Percentiles rank a stretch among this genome's conserved stretches.
phyloP scores from a whole-genome alignment of 108 stramenopile species.

The Nitzschia sp. region DNA sequence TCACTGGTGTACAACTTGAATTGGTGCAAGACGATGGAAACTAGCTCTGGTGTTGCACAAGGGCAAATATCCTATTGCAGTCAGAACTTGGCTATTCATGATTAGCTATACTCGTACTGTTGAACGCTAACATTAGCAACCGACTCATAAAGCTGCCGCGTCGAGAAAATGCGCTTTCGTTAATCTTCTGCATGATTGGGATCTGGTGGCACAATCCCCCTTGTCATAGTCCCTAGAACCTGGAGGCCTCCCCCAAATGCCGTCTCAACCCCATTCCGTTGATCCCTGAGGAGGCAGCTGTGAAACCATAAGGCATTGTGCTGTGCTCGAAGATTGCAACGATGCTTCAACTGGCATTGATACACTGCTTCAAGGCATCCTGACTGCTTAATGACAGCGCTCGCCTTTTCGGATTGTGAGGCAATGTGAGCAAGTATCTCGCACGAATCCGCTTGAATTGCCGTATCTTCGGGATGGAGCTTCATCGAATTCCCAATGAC shows the following conservation, averaged over 20 bases:
- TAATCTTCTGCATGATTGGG: not conserved
- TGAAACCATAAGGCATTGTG: constrained; percentile 17
- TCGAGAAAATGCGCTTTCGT: too few species aligned
- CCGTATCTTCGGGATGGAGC: constrained; percentile 1
- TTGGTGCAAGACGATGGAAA: not conserved
- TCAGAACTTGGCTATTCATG: too few species aligned
- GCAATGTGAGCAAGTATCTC: constrained; percentile 1
- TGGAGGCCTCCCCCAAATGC: constrained; percentile 17
- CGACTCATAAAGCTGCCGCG: too few species aligned
- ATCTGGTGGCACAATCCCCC: not conserved
- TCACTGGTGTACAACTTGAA: constrained; percentile 6
- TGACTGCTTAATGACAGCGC: not conserved
- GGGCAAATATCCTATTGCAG: too few species aligned
- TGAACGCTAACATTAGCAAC: too few species aligned
- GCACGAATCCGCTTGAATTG: constrained; percentile 14
- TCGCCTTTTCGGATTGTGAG: not conserved
- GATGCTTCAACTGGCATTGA: constrained; percentile 9
- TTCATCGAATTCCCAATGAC: not conserved
- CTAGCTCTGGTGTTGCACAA: too few species aligned
- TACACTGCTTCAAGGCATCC: constrained; percentile 12
- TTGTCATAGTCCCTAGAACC: constrained; percentile 12
- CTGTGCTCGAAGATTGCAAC: not conserved
- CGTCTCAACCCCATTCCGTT: not conserved
- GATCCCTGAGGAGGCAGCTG: not conserved
- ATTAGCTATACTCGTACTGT: too few species aligned